Conservation (phyloP, 169 alveolate genomes). For the Cryptosporidium tyzzeri region DNA sequence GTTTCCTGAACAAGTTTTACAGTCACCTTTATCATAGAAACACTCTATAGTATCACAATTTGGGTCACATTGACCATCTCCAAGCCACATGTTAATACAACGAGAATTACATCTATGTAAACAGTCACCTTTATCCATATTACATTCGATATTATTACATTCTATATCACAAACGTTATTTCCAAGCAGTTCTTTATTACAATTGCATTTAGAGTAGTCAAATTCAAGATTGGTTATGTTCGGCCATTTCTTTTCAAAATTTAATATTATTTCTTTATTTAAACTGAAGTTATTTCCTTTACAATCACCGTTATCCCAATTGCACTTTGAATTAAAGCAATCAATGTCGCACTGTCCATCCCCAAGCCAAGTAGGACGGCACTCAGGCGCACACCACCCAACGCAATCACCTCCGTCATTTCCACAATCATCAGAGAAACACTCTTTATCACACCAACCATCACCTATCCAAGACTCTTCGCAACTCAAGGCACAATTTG, state of each 20-base stretch:
- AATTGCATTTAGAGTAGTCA: constrained; percentile 52
- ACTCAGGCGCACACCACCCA: constrained; percentile 82
- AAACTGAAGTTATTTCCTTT: background rate
- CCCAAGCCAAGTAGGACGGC: constrained; percentile 83
- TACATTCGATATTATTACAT: constrained; percentile 74
- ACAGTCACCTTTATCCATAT: constrained; percentile 76
- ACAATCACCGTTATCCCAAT: constrained; percentile 83
- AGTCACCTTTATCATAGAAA: constrained; percentile 81
- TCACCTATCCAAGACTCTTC: constrained; percentile 68
- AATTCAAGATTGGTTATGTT: constrained; percentile 13
- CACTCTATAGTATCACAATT: constrained; percentile 80
- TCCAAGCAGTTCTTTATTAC: constrained; percentile 71
- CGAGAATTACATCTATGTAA: constrained; percentile 78
- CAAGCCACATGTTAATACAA: constrained; percentile 78
- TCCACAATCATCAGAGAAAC: constrained; percentile 62
- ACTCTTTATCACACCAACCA: constrained; percentile 77
- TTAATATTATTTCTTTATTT: constrained; percentile 16
- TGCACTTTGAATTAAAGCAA: constrained; percentile 80
- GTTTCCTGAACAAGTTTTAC: constrained; percentile 76
- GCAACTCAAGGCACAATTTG: constrained; percentile 39
- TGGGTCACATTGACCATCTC: constrained; percentile 84
- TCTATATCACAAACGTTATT: constrained; percentile 65
- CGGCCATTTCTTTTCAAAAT: background rate
- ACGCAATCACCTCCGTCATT: constrained; percentile 75
- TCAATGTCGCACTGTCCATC: constrained; percentile 83